phyloP scores from a whole-genome alignment of 2,329 filamentous ascomycete genomes.

The Dactylonectria estremocensis region DNA sequence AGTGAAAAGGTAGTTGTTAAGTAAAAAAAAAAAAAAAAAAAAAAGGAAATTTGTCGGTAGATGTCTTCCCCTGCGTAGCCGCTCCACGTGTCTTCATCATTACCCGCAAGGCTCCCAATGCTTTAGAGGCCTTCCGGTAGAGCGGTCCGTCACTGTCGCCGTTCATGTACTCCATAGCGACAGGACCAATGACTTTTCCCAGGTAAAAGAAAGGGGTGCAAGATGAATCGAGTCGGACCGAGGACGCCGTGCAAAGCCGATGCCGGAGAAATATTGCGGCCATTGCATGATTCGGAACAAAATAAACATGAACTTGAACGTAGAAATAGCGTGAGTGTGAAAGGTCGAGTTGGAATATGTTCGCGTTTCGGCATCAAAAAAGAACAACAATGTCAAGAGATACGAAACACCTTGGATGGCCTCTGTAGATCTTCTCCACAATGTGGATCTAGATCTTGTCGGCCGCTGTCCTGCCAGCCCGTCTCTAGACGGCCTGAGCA shows the following conservation, averaged over 20 bases:
- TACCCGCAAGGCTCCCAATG: conserved; percentile 5
- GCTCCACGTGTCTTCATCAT: conserved; percentile 28
- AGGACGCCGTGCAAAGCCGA: conserved; percentile 50
- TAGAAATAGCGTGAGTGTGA: conserved; percentile 47
- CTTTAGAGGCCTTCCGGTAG: conserved; percentile 11
- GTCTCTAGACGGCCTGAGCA: conserved; percentile 28
- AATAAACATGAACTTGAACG: conserved; percentile 51
- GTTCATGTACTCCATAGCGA: conserved; percentile 19
- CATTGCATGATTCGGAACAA: conserved; percentile 51
- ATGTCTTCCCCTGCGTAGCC: conserved; percentile 39
- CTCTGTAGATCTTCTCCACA: conserved; percentile 23
- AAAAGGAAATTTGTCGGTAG: conserved; percentile 46
- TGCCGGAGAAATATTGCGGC: conserved; percentile 46
- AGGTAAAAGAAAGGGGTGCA: conserved; percentile 44
- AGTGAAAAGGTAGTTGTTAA: conserved; percentile 42
- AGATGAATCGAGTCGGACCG: conserved; percentile 49
- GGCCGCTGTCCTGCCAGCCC: conserved; percentile 31
- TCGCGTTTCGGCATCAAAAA: conserved; percentile 51
- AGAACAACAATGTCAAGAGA: conserved; percentile 35
- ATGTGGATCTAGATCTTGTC: conserved; percentile 26
- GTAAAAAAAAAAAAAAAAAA: conserved; percentile 41
- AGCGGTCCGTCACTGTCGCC: conserved; percentile 21
- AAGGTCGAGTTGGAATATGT: conserved; percentile 44
- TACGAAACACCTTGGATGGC: conserved; percentile 43
- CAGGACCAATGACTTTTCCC: conserved; percentile 28